Conservation (phyloP, 23 red algal genomes). For the Agarophyton chilense region DNA sequence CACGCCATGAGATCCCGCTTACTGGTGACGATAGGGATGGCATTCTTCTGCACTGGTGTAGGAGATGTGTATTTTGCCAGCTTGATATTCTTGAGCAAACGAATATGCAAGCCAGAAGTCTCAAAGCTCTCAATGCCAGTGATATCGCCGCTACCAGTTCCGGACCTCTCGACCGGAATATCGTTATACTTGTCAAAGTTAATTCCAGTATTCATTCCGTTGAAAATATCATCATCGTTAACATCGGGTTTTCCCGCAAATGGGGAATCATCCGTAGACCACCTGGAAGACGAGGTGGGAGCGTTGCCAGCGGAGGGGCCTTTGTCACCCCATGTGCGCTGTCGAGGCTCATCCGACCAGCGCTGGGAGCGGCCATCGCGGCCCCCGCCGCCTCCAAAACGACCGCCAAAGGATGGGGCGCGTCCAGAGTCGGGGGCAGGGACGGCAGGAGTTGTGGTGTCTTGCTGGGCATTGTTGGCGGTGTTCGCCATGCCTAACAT, state of each 20-base stretch:
- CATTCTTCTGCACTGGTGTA: conserved; percentile 97
- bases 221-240: conserved; percentile 67
- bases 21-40: conserved; percentile 81
- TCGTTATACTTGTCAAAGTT: conserved; percentile 99
- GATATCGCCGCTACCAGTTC: conserved; percentile 52
- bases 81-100: conserved; percentile 88
- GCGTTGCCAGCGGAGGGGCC: conserved; percentile 20
- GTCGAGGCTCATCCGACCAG: conserved; percentile 29
- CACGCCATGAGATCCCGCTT: conserved; percentile 98
- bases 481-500: conserved; percentile 22
- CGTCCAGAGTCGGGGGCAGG: not conserved
- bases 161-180: conserved; percentile 98
- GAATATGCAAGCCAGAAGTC: conserved; percentile 70
- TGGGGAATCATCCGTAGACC: conserved; percentile 72
- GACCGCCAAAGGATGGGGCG: conserved; percentile 2
- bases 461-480: not conserved
- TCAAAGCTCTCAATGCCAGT: conserved; percentile 78
- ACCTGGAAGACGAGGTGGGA: not conserved
- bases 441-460: not conserved
- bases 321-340: conserved; percentile 73
- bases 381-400: conserved; percentile 3
- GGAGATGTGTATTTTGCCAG: conserved; percentile 91
- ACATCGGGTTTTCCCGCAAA: conserved; percentile 60
- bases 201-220: conserved; percentile 93
- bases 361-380: conserved; percentile 22